These are phyloP conservation scores for Podila minutissima DNA, from an alignment of 192 early-diverging fungal species.

Conservation along the genomic window DNA sequence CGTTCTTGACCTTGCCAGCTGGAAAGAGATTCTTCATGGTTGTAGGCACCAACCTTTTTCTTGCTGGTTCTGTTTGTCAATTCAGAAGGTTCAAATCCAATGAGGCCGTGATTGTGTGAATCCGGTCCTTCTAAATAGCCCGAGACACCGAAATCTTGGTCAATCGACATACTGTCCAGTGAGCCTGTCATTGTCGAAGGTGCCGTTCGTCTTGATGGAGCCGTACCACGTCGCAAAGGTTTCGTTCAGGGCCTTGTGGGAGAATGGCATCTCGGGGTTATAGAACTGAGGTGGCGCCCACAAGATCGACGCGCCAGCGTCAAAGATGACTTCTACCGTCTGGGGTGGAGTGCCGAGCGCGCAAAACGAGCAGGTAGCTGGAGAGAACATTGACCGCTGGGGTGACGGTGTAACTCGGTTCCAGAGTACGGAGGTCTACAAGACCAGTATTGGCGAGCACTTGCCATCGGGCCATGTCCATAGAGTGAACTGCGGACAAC, in stretches of 20 bases:
- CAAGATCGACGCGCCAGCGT: constrained; percentile 39
- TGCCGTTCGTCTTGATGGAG: constrained; percentile 16
- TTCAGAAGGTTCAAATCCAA: constrained; percentile 5
- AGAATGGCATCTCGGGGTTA: neutral
- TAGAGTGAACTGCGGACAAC: neutral
- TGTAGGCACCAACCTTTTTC: constrained; percentile 15
- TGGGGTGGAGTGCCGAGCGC: constrained; percentile 27
- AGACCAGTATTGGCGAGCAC: neutral
- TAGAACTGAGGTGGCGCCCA: constrained; percentile 33
- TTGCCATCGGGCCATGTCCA: neutral
- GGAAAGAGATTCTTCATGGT: constrained; percentile 14
- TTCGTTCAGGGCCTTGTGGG: constrained; percentile 7
- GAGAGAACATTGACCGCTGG: constrained; percentile 24
- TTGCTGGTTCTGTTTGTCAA: constrained; percentile 4
- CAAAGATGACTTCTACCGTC: constrained; percentile 35
- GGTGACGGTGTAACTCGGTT: neutral
- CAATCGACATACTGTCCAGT: neutral
- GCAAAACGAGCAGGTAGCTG: constrained; percentile 20
- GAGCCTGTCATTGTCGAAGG: constrained; percentile 27
- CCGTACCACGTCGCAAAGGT: constrained; percentile 24
- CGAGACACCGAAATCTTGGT: constrained; percentile 12
- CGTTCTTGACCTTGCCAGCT: constrained; percentile 6
- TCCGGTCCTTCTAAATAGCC: constrained; percentile 24
- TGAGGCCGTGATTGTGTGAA: neutral
- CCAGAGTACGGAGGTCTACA: neutral